These are phyloP conservation scores for Buxus sempervirens DNA, from an alignment of 164 flowering plant genomes.

Conservation along the genomic window DNA sequence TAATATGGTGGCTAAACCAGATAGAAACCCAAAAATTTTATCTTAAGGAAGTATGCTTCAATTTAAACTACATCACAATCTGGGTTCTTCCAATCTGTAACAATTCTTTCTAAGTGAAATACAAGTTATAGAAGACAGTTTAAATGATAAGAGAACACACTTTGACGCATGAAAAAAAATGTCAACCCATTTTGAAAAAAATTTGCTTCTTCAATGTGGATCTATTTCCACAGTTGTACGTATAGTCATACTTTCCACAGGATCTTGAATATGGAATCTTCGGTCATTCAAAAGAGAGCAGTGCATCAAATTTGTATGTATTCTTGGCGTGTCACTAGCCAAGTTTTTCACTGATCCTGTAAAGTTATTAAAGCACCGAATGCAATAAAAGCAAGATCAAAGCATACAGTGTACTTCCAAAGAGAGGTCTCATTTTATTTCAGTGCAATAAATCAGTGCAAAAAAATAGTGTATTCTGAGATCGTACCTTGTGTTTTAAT, in stretches of 20 bases:
- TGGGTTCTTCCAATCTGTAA: not conserved
- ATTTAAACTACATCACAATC: not conserved
- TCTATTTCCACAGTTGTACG: too few relatives aligned
- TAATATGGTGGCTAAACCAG: too few relatives aligned
- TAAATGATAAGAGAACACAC: too few relatives aligned
- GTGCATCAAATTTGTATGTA: not conserved
- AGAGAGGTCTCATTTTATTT: not conserved
- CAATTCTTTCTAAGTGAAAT: too few relatives aligned
- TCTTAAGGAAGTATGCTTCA: too few relatives aligned
- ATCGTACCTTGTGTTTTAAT: conserved; percentile 18
- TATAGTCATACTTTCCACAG: not conserved
- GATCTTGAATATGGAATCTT: not conserved
- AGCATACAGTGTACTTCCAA: too few relatives aligned
- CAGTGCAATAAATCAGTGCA: not conserved
- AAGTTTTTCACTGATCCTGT: not conserved
- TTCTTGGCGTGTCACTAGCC: not conserved
- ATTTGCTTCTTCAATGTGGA: too few relatives aligned
- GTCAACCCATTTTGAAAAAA: too few relatives aligned
- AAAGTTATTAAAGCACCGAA: not conserved
- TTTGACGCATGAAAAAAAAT: too few relatives aligned
- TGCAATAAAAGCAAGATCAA: too few relatives aligned
- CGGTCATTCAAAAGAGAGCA: not conserved
- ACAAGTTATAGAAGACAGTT: too few relatives aligned
- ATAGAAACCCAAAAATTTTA: too few relatives aligned
- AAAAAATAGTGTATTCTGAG: not conserved